Evolutionary conservation across 2,329 filamentous ascomycete species (phyloP).

Genomic region (Penicillium sp.): DNA sequence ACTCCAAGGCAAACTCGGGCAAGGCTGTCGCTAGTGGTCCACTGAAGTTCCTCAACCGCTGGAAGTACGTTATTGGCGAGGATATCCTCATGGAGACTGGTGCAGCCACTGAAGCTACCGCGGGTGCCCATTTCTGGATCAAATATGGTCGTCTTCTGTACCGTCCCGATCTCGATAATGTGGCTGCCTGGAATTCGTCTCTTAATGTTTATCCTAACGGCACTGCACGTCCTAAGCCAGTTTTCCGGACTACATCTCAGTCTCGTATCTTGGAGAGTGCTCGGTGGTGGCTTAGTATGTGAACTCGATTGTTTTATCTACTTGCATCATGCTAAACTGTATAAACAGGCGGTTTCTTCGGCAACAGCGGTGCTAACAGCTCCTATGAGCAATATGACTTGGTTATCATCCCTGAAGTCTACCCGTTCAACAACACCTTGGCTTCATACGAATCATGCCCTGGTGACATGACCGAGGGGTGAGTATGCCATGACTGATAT

Average conservation of each 20-base stretch:
- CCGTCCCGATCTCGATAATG: conserved; percentile 53
- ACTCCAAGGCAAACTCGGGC: conserved; percentile 45
- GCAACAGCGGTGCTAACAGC: conserved; percentile 35
- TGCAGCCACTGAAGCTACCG: conserved; percentile 57
- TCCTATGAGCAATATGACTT: conserved; percentile 47
- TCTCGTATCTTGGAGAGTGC: conserved; percentile 60
- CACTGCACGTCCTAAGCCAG: conserved; percentile 56
- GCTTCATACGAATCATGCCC: conserved; percentile 59
- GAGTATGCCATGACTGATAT: conserved; percentile 3
- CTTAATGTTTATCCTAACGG: conserved; percentile 52
- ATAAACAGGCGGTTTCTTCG: conserved; percentile 30
- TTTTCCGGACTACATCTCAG: conserved; percentile 62
- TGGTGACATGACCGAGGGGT: conserved; percentile 42
- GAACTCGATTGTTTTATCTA: neutral
- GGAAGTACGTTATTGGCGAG: conserved; percentile 55
- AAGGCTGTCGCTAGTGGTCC: conserved; percentile 52
- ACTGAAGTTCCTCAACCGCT: conserved; percentile 60
- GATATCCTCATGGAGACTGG: conserved; percentile 57
- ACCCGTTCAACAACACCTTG: conserved; percentile 60
- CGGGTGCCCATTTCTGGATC: conserved; percentile 61
- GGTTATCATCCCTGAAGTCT: conserved; percentile 59
- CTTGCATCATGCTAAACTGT: conserved; percentile 6
- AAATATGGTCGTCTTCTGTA: conserved; percentile 61
- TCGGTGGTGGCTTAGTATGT: conserved; percentile 50
- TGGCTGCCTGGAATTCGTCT: conserved; percentile 56